Evolutionary conservation across 1,284 basidiomycete genomes (phyloP).

Genomic region (Sutorius eximius): DNA sequence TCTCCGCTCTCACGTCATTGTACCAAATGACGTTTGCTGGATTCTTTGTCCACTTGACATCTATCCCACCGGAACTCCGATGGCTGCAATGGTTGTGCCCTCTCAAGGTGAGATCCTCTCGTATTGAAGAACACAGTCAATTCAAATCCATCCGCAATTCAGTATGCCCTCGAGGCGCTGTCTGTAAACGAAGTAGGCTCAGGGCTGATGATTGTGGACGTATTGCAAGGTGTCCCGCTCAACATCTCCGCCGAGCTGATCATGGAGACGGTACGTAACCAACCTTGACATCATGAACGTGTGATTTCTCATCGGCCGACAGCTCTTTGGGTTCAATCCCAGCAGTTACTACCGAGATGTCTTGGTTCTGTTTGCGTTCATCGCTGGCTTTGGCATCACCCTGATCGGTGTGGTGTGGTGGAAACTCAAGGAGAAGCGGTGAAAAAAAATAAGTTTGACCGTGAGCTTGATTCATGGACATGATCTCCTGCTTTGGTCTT

Average conservation of each 20-base stretch:
- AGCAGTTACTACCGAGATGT: constrained; percentile 85
- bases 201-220: constrained; percentile 81
- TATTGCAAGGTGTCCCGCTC: constrained; percentile 78
- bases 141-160: constrained; percentile 45
- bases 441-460: constrained; percentile 1
- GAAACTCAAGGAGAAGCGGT: constrained; percentile 71
- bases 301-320: not conserved
- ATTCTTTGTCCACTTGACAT: constrained; percentile 79
- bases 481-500: not conserved
- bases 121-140: not conserved
- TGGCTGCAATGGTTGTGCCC: constrained; percentile 84
- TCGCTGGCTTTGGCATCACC: constrained; percentile 69
- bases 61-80: constrained; percentile 80
- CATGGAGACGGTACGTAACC: constrained; percentile 68
- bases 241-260: constrained; percentile 77
- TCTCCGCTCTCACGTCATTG: constrained; percentile 73
- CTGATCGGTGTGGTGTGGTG: constrained; percentile 75
- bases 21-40: constrained; percentile 87
- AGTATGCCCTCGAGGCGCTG: constrained; percentile 81
- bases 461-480: not conserved
- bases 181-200: constrained; percentile 86
- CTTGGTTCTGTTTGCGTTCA: constrained; percentile 80
- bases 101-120: constrained; percentile 41
- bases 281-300: not conserved
- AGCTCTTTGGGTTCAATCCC: constrained; percentile 80